Evolutionary conservation across 495 filamentous ascomycete genomes (phyloP).

Genomic region (Penicillium waksmanii): DNA sequence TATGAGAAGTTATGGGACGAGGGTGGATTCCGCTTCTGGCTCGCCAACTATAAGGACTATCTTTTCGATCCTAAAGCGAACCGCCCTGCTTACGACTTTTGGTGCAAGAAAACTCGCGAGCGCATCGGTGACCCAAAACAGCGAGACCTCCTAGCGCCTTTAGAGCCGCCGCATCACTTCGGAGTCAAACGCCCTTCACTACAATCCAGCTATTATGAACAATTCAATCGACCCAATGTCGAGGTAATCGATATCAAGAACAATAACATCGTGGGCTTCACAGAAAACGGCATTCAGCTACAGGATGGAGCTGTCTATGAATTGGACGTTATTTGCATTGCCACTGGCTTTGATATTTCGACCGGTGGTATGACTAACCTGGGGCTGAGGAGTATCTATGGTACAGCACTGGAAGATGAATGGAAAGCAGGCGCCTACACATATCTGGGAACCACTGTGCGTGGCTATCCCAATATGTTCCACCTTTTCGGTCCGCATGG

Average conservation of each 20-base stretch:
- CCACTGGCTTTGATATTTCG: constrained; percentile 59
- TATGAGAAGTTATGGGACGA: constrained; percentile 50
- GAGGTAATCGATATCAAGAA: constrained; percentile 54
- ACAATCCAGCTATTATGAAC: constrained; percentile 59
- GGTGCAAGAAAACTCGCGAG: constrained; percentile 54
- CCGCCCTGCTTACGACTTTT: constrained; percentile 56
- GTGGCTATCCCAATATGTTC: constrained; percentile 59
- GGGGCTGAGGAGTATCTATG: constrained; percentile 45
- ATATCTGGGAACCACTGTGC: constrained; percentile 51
- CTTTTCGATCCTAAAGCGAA: constrained; percentile 53
- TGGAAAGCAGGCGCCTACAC: constrained; percentile 53
- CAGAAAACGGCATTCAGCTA: constrained; percentile 43
- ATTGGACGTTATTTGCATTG: constrained; percentile 55
- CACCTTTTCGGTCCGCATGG: constrained; percentile 51
- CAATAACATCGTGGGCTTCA: constrained; percentile 54
- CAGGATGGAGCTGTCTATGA: constrained; percentile 44
- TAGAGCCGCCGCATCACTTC: constrained; percentile 52
- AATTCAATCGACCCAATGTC: constrained; percentile 60
- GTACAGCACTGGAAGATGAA: constrained; percentile 40
- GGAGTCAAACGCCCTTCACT: constrained; percentile 61
- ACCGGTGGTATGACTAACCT: constrained; percentile 53
- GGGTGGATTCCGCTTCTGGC: constrained; percentile 57
- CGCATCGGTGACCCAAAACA: constrained; percentile 53
- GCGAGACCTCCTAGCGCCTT: constrained; percentile 56
- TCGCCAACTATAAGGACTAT: constrained; percentile 56